Base-by-base conservation (phyloP, 371 early-diverging fungal genomes). In the Synchytrium microbalum region DNA sequence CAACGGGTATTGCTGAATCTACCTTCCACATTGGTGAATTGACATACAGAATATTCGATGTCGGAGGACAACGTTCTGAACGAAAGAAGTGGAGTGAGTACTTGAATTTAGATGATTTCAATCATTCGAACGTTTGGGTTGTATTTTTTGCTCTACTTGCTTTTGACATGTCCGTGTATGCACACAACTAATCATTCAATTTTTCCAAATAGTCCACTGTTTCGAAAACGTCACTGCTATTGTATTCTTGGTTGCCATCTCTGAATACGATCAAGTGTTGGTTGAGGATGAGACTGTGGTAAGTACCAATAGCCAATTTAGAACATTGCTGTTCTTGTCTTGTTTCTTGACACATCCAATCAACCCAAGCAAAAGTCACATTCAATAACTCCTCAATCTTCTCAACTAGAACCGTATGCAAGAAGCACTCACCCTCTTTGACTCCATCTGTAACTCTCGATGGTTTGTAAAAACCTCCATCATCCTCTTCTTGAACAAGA, bases 401-500 rank as follows among this genome's bases (percentile, higher is more conserved):
- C 27, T n/a, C 28, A 57, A 54, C 2, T 74, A 89, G 84, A 95
- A 96, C 78, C 91, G 96, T 55, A 94, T 96, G 93, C 89, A 92
- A 61, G 95, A 95, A 79, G 91, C 94, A 13, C 76, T 95, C 72
- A 90, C 93, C 2, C 78, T 96, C 62, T 96, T 95, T 70, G 93
- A 95, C 70, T 93, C 93, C 2, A 92, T 96, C 73, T 93, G 94
- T 77, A 95, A 96, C 74, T 90, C 90, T 60, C 80, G 89, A 63
- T 95, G 95, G 94, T 94, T 96, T 64, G 80, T 88, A 56, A 88
- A 89, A 68, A 95, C 94, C 3, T 88, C 90, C 27, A 91, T 95
- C 59, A 93, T 96, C 69, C 78, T 96, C 63, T 96, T 96, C 78
- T 76, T 96, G 67, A 96, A 96, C 87, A 96, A 95, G 80, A 91